phyloP scores from a whole-genome alignment of 2,329 filamentous ascomycete species.

The Delphinella strobiligena region DNA sequence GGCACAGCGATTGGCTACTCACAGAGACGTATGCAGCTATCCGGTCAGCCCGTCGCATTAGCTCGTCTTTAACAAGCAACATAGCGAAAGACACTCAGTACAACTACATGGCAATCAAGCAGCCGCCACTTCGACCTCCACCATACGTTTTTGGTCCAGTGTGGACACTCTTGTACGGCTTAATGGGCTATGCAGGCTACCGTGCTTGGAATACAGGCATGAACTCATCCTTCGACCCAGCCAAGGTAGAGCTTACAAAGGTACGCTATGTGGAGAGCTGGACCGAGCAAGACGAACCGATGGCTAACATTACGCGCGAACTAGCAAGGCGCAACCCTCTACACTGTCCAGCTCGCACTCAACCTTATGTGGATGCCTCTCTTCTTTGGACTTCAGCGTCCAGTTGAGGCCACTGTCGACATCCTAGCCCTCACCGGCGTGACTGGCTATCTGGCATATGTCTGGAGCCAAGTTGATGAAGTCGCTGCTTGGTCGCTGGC shows the following conservation, averaged over 20 bases:
- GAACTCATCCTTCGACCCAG: conserved; percentile 40
- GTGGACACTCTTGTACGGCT: conserved; percentile 46
- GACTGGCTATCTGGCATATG: conserved; percentile 60
- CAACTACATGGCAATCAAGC: conserved; percentile 54
- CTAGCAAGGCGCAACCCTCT: conserved; percentile 59
- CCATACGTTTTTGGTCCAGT: conserved; percentile 46
- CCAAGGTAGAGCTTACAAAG: conserved; percentile 47
- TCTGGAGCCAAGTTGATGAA: conserved; percentile 64
- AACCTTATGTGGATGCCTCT: conserved; percentile 88
- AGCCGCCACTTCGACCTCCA: conserved; percentile 44
- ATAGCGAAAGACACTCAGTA: conserved; percentile 46
- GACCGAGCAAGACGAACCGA: background rate
- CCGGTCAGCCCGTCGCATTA: background rate
- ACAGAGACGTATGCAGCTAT: conserved; percentile 44
- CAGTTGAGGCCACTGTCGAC: conserved; percentile 62
- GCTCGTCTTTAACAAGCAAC: background rate
- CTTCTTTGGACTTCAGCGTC: conserved; percentile 70
- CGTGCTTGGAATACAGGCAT: conserved; percentile 57
- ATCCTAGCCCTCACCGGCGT: conserved; percentile 60
- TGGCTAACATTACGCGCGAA: background rate
- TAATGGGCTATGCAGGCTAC: conserved; percentile 85
- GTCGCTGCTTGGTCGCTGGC: conserved; percentile 61
- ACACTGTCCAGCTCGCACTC: conserved; percentile 72
- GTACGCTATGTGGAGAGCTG: too few relatives aligned
- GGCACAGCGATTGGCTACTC: conserved; percentile 64